A percentile compares a stretch with the other conserved stretches of the same genome.
Conservation (phyloP, 805 yeast genomes). For the Saccharomycopsis sp. region DNA sequence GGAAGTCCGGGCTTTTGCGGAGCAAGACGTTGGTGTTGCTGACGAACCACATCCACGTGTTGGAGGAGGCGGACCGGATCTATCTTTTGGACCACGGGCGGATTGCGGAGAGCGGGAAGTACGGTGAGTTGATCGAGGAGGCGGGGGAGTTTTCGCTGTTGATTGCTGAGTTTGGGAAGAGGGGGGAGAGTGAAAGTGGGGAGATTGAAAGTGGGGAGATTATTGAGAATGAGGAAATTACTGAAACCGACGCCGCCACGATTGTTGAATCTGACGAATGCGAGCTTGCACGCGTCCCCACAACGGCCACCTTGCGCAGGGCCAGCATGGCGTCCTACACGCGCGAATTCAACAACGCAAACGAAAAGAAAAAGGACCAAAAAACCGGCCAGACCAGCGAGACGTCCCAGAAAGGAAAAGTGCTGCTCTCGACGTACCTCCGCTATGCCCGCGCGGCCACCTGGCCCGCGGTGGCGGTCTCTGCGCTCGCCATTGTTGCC, state of each 20-base stretch:
- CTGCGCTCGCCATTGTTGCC: constrained; percentile 32
- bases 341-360: constrained; percentile 26
- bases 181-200: constrained; percentile 11
- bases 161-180: constrained; percentile 22
- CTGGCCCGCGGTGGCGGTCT: constrained; percentile 37
- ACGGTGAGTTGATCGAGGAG: constrained; percentile 37
- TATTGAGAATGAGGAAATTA: constrained; percentile 12
- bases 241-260: constrained; percentile 12
- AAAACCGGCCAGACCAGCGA: constrained; percentile 44
- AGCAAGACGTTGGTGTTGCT: constrained; percentile 50
- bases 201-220: constrained; percentile 11
- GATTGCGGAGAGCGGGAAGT: constrained; percentile 54
- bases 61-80: constrained; percentile 53
- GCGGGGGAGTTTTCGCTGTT: constrained; percentile 25
- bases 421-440: constrained; percentile 44
- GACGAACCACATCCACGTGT: constrained; percentile 50
- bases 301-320: constrained; percentile 36
- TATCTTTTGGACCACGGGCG: constrained; percentile 48
- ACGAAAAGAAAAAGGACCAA: constrained; percentile 23
- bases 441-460: constrained; percentile 59
- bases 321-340: constrained; percentile 61
- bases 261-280: constrained; percentile 13
- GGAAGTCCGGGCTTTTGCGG: constrained; percentile 39
- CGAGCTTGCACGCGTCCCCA: constrained; percentile 10
- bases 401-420: constrained; percentile 53